Base-by-base conservation (phyloP, 306 rosid species). In the Prunus kanzakura region DNA sequence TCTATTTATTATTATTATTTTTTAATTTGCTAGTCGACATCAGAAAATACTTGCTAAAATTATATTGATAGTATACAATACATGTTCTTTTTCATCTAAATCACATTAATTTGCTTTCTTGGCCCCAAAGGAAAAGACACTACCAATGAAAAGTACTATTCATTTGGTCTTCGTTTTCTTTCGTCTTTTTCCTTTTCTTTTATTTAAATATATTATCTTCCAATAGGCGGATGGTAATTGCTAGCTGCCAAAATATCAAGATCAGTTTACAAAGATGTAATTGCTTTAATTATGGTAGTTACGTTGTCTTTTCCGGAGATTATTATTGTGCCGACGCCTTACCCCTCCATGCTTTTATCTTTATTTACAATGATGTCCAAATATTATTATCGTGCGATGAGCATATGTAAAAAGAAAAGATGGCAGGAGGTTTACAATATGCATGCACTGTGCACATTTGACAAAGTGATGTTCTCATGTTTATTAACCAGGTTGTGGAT, bases 291-390 rank as follows among this genome's bases (percentile, higher is more conserved):
- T 27, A 27, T 27, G 29, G 29, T 2, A 2, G 29, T 27, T 27
- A 0, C 3, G 29, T 27, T 27, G 29, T 27, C 29, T 27, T 27
- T 27, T 27, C 7, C 7, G 7, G 38, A 32, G 0, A 32, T 32
- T 32, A 35, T 35, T 35, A 5, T 35, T 1, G 1, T 35, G 1
- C 25, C 25, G 1, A 23, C 25, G 25, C 25, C 25, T 23, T 23
- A 23, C 1, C 1, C 0, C 6, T 4, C 6, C 35, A 32, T 32
- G 1, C 0, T 32, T 32, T 32, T 0, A 0, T 32, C 8, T 32
- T 1, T 1, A 1, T 35, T 35, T 35, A 35, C 0, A 35, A 4
- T 32, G 6, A 32, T 1, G 3, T 32, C 0, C 6, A 32, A 32
- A 0, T 3, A 32, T 32, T 32, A 32, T 32, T 32, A 32, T 4